Percentiles rank a stretch among this genome's conserved stretches.
Conservation (phyloP, 306 rosid genomes). For the Geum urbanum region DNA sequence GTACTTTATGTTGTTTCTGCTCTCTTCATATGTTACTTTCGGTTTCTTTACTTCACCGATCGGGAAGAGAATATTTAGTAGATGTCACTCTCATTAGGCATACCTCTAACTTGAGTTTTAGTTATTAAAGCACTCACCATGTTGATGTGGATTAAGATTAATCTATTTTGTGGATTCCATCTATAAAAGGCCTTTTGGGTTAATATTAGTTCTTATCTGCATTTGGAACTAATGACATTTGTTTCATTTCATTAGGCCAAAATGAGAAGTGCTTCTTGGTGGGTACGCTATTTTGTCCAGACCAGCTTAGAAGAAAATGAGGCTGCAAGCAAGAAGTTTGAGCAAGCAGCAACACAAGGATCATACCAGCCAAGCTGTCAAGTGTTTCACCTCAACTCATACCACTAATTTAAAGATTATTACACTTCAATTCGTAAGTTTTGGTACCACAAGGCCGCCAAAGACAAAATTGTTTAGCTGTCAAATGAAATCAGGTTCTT, state of each 20-base stretch:
- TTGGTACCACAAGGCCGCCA: constrained; percentile 20
- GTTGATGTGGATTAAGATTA: neutral
- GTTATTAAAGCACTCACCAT: neutral
- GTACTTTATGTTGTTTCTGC: constrained; percentile 28
- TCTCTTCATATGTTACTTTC: constrained; percentile 16
- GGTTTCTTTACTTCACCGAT: neutral
- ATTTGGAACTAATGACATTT: constrained; percentile 17
- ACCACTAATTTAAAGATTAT: constrained; percentile 40
- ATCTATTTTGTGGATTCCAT: neutral
- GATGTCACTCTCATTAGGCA: neutral
- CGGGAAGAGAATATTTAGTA: neutral
- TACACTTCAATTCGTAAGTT: constrained; percentile 19
- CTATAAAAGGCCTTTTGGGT: neutral
- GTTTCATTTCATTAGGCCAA: constrained; percentile 56
- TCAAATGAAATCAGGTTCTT: constrained; percentile 7
- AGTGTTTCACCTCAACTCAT: constrained; percentile 74
- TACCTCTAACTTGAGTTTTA: neutral
- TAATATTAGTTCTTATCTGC: neutral
- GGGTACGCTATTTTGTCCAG: constrained; percentile 64
- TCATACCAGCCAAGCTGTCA: constrained; percentile 69
- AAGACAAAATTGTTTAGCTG: neutral
- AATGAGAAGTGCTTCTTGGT: constrained; percentile 84
- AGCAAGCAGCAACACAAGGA: constrained; percentile 55
- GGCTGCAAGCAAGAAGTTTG: constrained; percentile 54
- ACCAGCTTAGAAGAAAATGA: constrained; percentile 66